Base-by-base conservation (phyloP, 1,284 basidiomycete species). In the Calocybe gambosa region DNA sequence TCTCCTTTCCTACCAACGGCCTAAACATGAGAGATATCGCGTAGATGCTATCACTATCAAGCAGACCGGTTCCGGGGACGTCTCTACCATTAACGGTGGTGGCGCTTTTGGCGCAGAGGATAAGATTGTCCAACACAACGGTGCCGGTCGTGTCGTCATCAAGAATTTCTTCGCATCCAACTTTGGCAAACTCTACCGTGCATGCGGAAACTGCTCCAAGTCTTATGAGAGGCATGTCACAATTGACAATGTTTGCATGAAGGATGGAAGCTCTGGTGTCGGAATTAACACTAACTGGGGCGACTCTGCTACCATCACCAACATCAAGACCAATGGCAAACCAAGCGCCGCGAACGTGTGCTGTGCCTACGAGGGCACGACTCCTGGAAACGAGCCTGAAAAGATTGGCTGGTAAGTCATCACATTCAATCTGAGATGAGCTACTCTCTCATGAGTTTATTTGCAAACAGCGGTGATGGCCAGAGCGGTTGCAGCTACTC, bases 261-360 rank as follows among this genome's bases (percentile, higher is more conserved):
- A 53, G 5, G 39, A 43, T 23, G 59, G 59, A 18, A 54, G 51
- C 7, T 50, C 52, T 31, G 58, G 50, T 39, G 56, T 59, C 5
- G 58, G 58, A 16, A 60, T 60, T 46, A 60, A 60, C 48, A 39
- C 57, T 19, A 60, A 60, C 55, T 60, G 48, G 37, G 59, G 59
- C 21, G 59, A 59, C 47, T 58, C 59, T 16, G 58, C 56, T 18
- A 54, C 50, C 9, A 43, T 60, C 7, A 52, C 56, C 20, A 55
- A 53, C 36, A 37, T 60, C 46, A 59, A 54, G 42, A 60, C 58
- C 31, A 56, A 43, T 31, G 56, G 58, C 34, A 57, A 60, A 46
- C 59, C 59, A 34, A 52, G 51, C 12, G 41, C n/a, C 16, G 31
- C 52, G 0, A 59, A 56, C 21, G 55, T 57, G 15, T 60, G 59